A percentile compares a stretch with the other conserved stretches of the same genome.
These are phyloP conservation scores for Colletotrichum phormii DNA, from an alignment of 2,329 filamentous ascomycete species.

Conservation along the genomic window DNA sequence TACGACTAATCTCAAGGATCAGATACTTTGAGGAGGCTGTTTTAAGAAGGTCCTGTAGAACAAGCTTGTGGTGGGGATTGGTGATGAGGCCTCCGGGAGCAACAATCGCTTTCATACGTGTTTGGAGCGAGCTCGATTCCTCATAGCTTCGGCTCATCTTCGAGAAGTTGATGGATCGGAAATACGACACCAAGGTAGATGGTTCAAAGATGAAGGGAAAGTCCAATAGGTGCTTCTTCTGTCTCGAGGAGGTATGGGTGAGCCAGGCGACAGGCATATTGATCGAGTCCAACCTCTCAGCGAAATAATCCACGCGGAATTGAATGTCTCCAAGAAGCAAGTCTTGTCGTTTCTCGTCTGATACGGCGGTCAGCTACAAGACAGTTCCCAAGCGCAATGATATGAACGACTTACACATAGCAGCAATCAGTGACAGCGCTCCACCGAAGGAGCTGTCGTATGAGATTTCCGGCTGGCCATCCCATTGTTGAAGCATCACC, in stretches of 20 bases:
- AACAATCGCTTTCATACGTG: conserved; percentile 67
- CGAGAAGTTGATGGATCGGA: conserved; percentile 88
- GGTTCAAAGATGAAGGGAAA: conserved; percentile 84
- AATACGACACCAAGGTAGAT: conserved; percentile 81
- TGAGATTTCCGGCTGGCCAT: conserved; percentile 77
- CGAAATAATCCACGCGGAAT: conserved; percentile 81
- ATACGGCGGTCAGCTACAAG: conserved; percentile 9
- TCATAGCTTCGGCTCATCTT: conserved; percentile 86
- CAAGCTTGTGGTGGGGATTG: conserved; percentile 68
- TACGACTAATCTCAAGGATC: conserved; percentile 75
- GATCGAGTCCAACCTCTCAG: conserved; percentile 79
- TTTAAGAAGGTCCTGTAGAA: conserved; percentile 72
- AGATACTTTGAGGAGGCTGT: conserved; percentile 78
- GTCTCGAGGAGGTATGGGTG: conserved; percentile 68
- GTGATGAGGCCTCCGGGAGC: conserved; percentile 66
- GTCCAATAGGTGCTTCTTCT: conserved; percentile 79
- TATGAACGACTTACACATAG: conserved; percentile 72
- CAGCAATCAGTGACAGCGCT: conserved; percentile 78
- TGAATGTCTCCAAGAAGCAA: conserved; percentile 75
- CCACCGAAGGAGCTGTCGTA: conserved; percentile 80
- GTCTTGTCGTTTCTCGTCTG: conserved; percentile 71
- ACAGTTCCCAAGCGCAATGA: neutral
- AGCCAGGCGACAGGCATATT: conserved; percentile 81
- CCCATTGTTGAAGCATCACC: conserved; percentile 83
- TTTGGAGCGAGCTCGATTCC: conserved; percentile 69